phyloP scores from a whole-genome alignment of 2,329 filamentous ascomycete genomes.

The Exophiala sideris region DNA sequence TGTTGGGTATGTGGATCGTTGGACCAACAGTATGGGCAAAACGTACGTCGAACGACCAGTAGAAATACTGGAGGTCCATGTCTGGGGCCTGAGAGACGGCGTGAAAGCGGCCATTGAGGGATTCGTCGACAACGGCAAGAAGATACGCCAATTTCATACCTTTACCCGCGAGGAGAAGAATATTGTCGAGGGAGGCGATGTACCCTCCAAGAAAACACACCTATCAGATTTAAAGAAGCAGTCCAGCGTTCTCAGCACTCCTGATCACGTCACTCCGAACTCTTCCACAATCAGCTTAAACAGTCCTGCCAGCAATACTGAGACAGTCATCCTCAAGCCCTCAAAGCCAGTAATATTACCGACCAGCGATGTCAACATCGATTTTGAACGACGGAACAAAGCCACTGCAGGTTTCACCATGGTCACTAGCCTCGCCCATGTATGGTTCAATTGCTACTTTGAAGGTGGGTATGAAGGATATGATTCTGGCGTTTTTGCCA shows the following conservation, averaged over 20 bases:
- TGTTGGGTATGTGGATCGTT: slow-evolving; percentile 83
- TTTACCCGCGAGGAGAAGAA: slow-evolving; percentile 70
- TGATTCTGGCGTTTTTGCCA: slow-evolving; percentile 67
- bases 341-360: slow-evolving; percentile 65
- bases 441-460: slow-evolving; percentile 96
- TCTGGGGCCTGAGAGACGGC: slow-evolving; percentile 82
- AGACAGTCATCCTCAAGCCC: slow-evolving; percentile 76
- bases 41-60: slow-evolving; percentile 77
- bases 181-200: slow-evolving; percentile 52
- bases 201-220: background rate
- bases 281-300: slow-evolving; percentile 31
- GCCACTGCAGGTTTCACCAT: slow-evolving; percentile 74
- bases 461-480: slow-evolving; percentile 69
- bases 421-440: slow-evolving; percentile 88
- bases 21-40: slow-evolving; percentile 69
- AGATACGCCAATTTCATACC: slow-evolving; percentile 77
- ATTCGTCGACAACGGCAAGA: slow-evolving; percentile 82
- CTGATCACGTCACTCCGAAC: slow-evolving; percentile 21
- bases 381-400: slow-evolving; percentile 81
- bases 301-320: slow-evolving; percentile 56
- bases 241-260: slow-evolving; percentile 21
- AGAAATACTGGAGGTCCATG: slow-evolving; percentile 83
- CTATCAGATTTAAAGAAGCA: slow-evolving; percentile 8
- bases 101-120: slow-evolving; percentile 85
- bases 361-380: slow-evolving; percentile 84